phyloP scores from a whole-genome alignment of 2,329 filamentous ascomycete species.

The Venturia nashicola region DNA sequence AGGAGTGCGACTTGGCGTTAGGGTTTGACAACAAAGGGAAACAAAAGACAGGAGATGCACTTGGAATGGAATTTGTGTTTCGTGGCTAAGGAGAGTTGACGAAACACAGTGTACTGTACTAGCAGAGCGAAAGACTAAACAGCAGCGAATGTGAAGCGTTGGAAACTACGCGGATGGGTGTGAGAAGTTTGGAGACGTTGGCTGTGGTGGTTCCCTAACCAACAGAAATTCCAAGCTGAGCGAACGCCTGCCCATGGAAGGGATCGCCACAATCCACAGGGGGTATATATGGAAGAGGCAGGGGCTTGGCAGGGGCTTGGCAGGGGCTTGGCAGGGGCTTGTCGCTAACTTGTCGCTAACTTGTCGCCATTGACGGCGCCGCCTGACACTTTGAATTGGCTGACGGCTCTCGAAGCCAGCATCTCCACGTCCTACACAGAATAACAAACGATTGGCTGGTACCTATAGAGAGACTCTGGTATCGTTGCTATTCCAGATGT shows the following conservation, averaged over 20 bases:
- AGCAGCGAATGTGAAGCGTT: background rate
- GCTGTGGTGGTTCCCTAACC: background rate
- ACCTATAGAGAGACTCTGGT: no score
- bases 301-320: background rate
- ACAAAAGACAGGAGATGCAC: background rate
- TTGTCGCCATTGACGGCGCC: background rate
- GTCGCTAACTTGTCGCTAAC: background rate
- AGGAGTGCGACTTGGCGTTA: background rate
- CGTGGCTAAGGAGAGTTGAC: background rate
- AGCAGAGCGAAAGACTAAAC: background rate
- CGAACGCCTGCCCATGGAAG: background rate
- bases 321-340: background rate
- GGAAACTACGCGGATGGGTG: background rate
- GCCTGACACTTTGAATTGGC: background rate
- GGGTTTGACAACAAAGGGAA: background rate
- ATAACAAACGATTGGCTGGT: background rate
- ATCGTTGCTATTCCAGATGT: no score
- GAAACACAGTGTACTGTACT: background rate
- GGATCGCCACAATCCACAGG: background rate
- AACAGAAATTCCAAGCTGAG: background rate
- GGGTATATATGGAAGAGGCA: background rate
- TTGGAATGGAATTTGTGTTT: background rate
- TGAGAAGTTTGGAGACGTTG: background rate
- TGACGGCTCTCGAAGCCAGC: no score
- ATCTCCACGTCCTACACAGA: no score